Conservation (phyloP, 495 filamentous ascomycete genomes). For the Talaromyces wortmannii region DNA sequence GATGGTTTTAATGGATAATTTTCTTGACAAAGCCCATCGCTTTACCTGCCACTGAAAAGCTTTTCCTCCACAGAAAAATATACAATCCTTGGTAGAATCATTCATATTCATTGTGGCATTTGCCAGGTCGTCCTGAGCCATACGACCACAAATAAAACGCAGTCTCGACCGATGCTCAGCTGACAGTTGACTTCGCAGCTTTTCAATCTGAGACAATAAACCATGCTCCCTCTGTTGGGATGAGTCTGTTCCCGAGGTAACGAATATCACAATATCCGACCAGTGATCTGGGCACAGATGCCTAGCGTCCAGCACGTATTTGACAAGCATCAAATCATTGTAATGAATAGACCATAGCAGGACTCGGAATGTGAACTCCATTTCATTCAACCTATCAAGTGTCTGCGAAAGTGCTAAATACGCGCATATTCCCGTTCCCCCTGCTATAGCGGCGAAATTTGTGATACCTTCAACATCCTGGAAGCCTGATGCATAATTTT, state of each 20-base stretch:
- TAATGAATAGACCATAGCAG: background rate
- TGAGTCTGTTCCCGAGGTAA: background rate
- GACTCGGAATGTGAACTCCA: background rate
- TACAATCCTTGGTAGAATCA: background rate
- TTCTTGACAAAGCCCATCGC: background rate
- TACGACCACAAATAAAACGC: background rate
- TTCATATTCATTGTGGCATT: background rate
- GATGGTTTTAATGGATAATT: background rate
- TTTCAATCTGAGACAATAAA: background rate
- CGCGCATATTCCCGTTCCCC: background rate
- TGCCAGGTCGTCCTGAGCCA: background rate
- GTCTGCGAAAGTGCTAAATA: background rate
- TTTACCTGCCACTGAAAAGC: background rate
- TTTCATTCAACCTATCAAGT: background rate
- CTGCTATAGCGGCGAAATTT: background rate
- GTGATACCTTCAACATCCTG: background rate
- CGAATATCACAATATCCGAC: background rate
- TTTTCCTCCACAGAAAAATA: background rate
- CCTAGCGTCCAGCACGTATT: background rate
- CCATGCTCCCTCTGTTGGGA: background rate
- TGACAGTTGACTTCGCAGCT: background rate
- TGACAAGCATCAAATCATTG: background rate
- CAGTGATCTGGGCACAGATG: background rate
- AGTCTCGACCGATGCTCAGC: background rate
- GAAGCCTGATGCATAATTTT: background rate